phyloP scores from a whole-genome alignment of 1,284 basidiomycete species.

The Salmacisia buchloeana region DNA sequence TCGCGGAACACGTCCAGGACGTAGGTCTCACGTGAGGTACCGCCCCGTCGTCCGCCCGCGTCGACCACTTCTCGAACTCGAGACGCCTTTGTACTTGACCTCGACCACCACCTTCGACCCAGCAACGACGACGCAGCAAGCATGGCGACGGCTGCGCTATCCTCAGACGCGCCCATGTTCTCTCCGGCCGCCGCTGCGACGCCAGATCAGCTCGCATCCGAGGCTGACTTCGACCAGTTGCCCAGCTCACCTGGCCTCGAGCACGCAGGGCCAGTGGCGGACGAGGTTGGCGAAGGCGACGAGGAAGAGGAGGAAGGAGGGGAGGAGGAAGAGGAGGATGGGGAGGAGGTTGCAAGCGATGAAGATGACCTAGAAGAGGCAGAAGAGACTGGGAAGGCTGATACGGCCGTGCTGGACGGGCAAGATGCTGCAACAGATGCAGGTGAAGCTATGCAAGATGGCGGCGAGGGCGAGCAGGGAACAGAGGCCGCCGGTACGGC shows the following conservation, averaged over 20 bases:
- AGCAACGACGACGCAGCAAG: background rate
- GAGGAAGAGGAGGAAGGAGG: conserved; percentile 46
- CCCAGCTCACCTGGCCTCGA: background rate
- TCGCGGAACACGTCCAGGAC: too few species aligned
- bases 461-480: conserved; percentile 29
- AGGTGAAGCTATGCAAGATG: conserved; percentile 39
- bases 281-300: background rate
- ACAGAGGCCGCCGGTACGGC: background rate
- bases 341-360: conserved; percentile 39
- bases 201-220: conserved; percentile 24
- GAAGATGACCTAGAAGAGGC: conserved; percentile 45
- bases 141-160: background rate
- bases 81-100: background rate
- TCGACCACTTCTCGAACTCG: background rate
- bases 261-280: background rate
- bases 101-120: background rate
- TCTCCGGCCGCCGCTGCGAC: background rate
- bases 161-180: too few species aligned
- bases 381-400: conserved; percentile 43
- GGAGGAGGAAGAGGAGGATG: conserved; percentile 19
- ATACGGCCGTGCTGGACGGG: too few species aligned
- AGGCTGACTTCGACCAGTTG: conserved; percentile 51
- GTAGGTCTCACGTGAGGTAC: too few species aligned
- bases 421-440: too few species aligned
- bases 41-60: too few species aligned